A percentile compares a stretch with the other conserved stretches of the same genome.
Evolutionary conservation across 2,329 filamentous ascomycete genomes (phyloP).

Genomic region (Trichoderma sp.): DNA sequence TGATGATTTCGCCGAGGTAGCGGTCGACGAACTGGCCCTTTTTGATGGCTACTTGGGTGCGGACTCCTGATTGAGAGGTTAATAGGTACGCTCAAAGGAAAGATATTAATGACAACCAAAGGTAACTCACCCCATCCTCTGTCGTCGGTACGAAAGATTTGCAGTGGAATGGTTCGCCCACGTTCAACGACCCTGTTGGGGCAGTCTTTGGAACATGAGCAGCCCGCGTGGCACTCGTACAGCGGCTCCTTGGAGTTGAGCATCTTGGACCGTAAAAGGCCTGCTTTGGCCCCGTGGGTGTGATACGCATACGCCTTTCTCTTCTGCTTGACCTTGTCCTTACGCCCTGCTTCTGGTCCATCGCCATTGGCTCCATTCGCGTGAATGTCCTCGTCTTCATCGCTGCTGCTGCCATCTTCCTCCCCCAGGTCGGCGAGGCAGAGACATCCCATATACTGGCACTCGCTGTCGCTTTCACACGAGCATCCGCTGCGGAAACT

Average conservation of each 20-base stretch:
- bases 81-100: neutral
- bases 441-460: conserved; percentile 64
- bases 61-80: conserved; percentile 49
- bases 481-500: conserved; percentile 68
- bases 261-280: conserved; percentile 50
- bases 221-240: conserved; percentile 76
- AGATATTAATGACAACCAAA: neutral
- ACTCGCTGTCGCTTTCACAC: conserved; percentile 60
- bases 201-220: conserved; percentile 62
- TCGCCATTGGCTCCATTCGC: neutral
- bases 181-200: conserved; percentile 75
- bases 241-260: conserved; percentile 60
- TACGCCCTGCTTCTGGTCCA: conserved; percentile 29
- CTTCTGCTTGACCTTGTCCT: conserved; percentile 25
- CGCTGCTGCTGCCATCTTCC: conserved; percentile 46
- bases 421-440: conserved; percentile 65
- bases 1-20: conserved; percentile 72
- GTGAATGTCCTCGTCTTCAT: conserved; percentile 23
- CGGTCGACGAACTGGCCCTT: conserved; percentile 76
- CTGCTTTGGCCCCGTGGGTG: conserved; percentile 49
- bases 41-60: conserved; percentile 60
- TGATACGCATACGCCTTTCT: conserved; percentile 61
- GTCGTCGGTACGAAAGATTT: conserved; percentile 71
- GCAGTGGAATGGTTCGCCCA: conserved; percentile 66
- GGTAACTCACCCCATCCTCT: conserved; percentile 67